phyloP scores from a whole-genome alignment of 2,329 filamentous ascomycete genomes.

The Diaporthe nobilis region DNA sequence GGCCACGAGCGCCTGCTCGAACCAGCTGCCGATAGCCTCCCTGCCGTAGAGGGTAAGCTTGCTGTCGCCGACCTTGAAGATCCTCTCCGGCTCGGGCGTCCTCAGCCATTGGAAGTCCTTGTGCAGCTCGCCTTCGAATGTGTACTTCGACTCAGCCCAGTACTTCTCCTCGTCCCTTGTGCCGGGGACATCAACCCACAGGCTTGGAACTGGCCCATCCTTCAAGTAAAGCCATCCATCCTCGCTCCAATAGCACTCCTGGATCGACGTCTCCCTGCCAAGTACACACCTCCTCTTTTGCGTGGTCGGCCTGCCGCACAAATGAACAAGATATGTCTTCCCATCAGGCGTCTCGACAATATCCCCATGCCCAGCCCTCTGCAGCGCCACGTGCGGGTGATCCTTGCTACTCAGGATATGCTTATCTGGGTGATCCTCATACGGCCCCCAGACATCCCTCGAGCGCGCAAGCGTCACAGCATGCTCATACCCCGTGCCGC shows the following conservation, averaged over 20 bases:
- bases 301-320: constrained; percentile 65
- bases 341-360: constrained; percentile 68
- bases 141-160: constrained; percentile 65
- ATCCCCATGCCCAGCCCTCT: constrained; percentile 68
- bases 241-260: constrained; percentile 70
- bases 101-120: constrained; percentile 71
- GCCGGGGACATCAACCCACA: constrained; percentile 66
- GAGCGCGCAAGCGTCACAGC: constrained; percentile 71
- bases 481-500: constrained; percentile 73
- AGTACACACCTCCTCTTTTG: constrained; percentile 67
- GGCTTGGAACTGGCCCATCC: constrained; percentile 67
- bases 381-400: constrained; percentile 62
- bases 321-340: constrained; percentile 67
- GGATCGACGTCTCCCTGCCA: constrained; percentile 70
- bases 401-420: constrained; percentile 70
- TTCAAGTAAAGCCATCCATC: constrained; percentile 76
- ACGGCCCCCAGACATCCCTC: constrained; percentile 70
- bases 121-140: constrained; percentile 61
- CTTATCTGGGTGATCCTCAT: constrained; percentile 71
- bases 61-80: constrained; percentile 58
- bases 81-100: constrained; percentile 68
- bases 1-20: constrained; percentile 70
- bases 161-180: constrained; percentile 62
- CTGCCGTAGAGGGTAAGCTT: constrained; percentile 65
- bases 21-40: constrained; percentile 70